These are phyloP conservation scores for Candida albicans DNA, from an alignment of 1,139 yeast species.

Conservation along the genomic window DNA sequence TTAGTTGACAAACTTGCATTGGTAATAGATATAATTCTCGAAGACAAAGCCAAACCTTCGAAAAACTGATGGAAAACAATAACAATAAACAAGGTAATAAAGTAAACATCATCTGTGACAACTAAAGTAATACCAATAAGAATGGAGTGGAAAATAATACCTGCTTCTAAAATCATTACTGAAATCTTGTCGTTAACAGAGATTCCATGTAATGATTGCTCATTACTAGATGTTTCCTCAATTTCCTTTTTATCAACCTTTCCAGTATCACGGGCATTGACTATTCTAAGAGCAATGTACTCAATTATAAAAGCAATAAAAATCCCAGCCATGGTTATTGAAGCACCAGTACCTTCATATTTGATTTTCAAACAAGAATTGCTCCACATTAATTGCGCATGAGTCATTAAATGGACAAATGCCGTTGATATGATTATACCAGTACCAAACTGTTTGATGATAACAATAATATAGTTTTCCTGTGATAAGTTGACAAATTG, in stretches of 20 bases:
- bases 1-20: conserved; percentile 31
- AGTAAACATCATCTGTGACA: conserved; percentile 36
- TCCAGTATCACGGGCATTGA: conserved; percentile 7
- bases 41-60: conserved; percentile 44
- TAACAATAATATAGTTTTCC: conserved; percentile 27
- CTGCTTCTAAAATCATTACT: conserved; percentile 36
- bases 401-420: conserved; percentile 35
- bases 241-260: not conserved
- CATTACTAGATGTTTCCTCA: conserved; percentile 12
- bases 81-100: conserved; percentile 36
- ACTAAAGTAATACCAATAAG: conserved; percentile 41
- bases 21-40: conserved; percentile 35
- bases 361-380: conserved; percentile 23
- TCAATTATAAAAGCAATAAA: conserved; percentile 35
- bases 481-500: conserved; percentile 22
- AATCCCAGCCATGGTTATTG: conserved; percentile 34
- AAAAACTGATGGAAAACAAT: conserved; percentile 44
- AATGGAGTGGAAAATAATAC: conserved; percentile 45
- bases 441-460: conserved; percentile 32
- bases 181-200: conserved; percentile 15
- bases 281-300: conserved; percentile 24
- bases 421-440: conserved; percentile 40
- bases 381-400: conserved; percentile 28
- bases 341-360: conserved; percentile 34
- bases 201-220: conserved; percentile 5